Base-by-base conservation (phyloP, 768 basidiomycete genomes). In the Phylloporus sp. region DNA sequence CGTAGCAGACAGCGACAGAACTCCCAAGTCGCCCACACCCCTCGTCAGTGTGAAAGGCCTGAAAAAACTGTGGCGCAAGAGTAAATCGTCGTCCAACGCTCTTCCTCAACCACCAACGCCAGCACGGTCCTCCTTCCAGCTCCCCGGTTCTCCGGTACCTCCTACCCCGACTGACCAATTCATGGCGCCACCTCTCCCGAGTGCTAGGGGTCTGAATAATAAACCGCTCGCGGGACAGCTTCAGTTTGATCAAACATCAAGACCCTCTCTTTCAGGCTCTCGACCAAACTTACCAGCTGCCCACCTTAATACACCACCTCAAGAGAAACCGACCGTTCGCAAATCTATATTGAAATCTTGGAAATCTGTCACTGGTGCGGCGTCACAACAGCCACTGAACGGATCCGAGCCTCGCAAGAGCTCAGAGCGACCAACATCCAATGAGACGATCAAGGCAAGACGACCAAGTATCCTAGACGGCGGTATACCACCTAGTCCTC, bases 1-100 rank as follows among this genome's bases (percentile, higher is more conserved):
- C 39, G 49, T 58, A 20, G 26, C 41, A 46, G 68, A 70, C 23
- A 68, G 63, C 15, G 63, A 65, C 22, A 58, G 59, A 16, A 64
- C 58, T 52, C 40, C 64, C 26, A 79, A 68, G 59, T 12, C 53
- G 23, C 41, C 57, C 23, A 34, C 80, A 28, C 81, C 85, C 0
- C 69, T 91, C 38, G 85, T 88, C 72, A 82, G 81, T 26, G 85
- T 89, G 46, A 89, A 82, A 67, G 78, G 78, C 52, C 79, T 91
- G 61, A 85, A 80, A 68, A 85, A 80, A 54, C 64, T 92, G 20
- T 92, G 90, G 89, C 80, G 86, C 59, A 88, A 79, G 76, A 87
- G 84, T 59, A 81, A 78, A 72, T 57, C 59, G 42, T 61, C 63
- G 15, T 71, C 76, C 26, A 62, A 69, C 23, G 64, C 76, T 26